Percentiles rank a stretch among this genome's conserved stretches.
These are phyloP conservation scores for Solanum clarkiae DNA, from an alignment of 257 asterid genomes.

Conservation along the genomic window DNA sequence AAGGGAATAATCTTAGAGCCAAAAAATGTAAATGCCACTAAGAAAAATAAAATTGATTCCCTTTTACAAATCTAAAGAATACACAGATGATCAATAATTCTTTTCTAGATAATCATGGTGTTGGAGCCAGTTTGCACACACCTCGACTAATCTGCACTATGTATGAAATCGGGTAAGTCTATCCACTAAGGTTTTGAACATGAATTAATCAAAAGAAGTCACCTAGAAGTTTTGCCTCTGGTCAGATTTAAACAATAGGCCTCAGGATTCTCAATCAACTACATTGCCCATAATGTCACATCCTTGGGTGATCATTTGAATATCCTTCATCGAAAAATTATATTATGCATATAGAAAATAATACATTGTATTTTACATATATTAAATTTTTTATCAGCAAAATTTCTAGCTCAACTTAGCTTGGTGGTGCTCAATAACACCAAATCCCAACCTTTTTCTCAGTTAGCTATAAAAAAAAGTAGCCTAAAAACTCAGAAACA, in stretches of 20 bases:
- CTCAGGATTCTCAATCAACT: not conserved
- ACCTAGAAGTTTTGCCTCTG: not conserved
- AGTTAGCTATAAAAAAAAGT: not conserved
- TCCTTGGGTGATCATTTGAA: too few relatives aligned
- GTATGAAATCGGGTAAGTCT: not conserved
- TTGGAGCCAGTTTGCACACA: not conserved
- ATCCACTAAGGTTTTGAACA: not conserved
- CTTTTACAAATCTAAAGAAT: not conserved
- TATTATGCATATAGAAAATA: too few relatives aligned
- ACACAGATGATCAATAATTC: not conserved
- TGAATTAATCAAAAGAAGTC: not conserved
- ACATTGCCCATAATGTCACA: not conserved
- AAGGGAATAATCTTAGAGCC: not conserved
- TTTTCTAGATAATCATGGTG: not conserved
- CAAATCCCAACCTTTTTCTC: not conserved
- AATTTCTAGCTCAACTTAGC: too few relatives aligned
- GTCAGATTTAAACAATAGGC: not conserved
- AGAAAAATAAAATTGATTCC: not conserved
- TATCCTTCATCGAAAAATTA: too few relatives aligned
- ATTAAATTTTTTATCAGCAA: too few relatives aligned
- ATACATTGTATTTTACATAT: too few relatives aligned
- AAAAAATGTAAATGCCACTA: not conserved
- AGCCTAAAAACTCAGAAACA: not conserved
- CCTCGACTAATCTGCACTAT: not conserved
- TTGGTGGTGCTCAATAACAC: not conserved